A percentile compares a stretch with the other conserved stretches of the same genome.
Conservation (phyloP, 768 basidiomycete species). For the Trametes meyenii region DNA sequence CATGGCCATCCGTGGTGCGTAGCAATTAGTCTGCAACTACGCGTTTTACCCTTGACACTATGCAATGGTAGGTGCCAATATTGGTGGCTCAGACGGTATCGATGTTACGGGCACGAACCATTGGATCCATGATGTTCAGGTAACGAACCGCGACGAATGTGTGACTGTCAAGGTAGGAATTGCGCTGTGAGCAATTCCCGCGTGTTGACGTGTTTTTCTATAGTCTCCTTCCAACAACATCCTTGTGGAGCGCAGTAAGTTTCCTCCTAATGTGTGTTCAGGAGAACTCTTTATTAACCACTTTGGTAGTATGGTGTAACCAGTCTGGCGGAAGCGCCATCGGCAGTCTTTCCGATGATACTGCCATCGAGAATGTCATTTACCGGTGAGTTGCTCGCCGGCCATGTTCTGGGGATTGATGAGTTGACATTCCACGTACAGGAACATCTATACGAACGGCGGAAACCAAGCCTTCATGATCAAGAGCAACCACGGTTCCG, state of each 20-base stretch:
- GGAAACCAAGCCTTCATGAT: slow-evolving; percentile 38
- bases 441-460: slow-evolving; percentile 34
- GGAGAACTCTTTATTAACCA: background rate
- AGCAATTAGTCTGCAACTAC: background rate
- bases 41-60: background rate
- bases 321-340: slow-evolving; percentile 35
- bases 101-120: slow-evolving; percentile 35
- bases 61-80: slow-evolving; percentile 18
- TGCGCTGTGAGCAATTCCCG: too few species aligned
- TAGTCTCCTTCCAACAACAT: slow-evolving; percentile 32
- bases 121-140: slow-evolving; percentile 38
- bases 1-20: slow-evolving; percentile 33
- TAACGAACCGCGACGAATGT: slow-evolving; percentile 38
- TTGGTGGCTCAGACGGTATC: slow-evolving; percentile 36
- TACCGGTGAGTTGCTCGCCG: slow-evolving; percentile 17
- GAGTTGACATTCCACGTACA: background rate
- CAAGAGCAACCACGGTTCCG: slow-evolving; percentile 31
- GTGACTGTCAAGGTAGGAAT: slow-evolving; percentile 33
- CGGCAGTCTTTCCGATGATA: slow-evolving; percentile 32
- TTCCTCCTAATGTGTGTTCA: background rate
- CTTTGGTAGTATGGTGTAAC: slow-evolving; percentile 36
- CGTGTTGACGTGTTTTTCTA: background rate
- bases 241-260: slow-evolving; percentile 34
- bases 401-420: background rate
- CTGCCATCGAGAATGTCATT: slow-evolving; percentile 30